These are phyloP conservation scores for Cordyceps cicadae DNA, from an alignment of 2,329 filamentous ascomycete species.

Conservation along the genomic window DNA sequence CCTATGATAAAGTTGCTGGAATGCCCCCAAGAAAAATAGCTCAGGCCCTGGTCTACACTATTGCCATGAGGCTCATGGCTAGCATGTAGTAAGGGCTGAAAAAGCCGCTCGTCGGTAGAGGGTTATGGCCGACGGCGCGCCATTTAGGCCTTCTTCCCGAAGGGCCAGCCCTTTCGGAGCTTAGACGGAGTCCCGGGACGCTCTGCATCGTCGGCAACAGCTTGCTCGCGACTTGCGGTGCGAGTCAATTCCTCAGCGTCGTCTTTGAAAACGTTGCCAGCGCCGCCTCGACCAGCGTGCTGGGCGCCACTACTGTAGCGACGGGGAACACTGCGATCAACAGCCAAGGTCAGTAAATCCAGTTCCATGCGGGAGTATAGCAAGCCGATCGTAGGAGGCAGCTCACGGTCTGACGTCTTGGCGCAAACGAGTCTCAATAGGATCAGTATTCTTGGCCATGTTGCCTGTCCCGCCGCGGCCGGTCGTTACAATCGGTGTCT, in stretches of 20 bases:
- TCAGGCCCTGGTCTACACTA: neutral
- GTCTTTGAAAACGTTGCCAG: constrained; percentile 58
- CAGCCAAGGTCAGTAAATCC: constrained; percentile 12
- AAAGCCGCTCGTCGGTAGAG: neutral
- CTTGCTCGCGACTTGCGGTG: constrained; percentile 25
- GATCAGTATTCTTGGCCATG: constrained; percentile 69
- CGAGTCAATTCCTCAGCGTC: constrained; percentile 23
- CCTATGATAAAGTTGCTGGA: neutral
- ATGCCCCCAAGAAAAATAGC: neutral
- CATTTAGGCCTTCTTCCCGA: constrained; percentile 36
- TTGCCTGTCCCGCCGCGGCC: constrained; percentile 84
- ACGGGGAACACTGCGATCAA: constrained; percentile 38
- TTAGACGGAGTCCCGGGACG: constrained; percentile 16
- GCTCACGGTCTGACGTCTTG: constrained; percentile 74
- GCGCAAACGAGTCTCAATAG: constrained; percentile 62
- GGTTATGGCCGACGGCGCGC: too few relatives aligned
- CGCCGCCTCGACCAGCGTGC: constrained; percentile 66
- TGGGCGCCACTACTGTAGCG: constrained; percentile 50
- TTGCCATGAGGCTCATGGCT: neutral
- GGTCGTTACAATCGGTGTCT: constrained; percentile 76
- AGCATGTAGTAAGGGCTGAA: neutral
- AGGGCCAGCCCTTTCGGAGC: constrained; percentile 35
- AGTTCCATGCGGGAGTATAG: neutral
- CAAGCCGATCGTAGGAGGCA: constrained; percentile 18
- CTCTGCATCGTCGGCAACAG: constrained; percentile 20